phyloP scores from a whole-genome alignment of 2,329 filamentous ascomycete species.

The Fusarium coffeatum region DNA sequence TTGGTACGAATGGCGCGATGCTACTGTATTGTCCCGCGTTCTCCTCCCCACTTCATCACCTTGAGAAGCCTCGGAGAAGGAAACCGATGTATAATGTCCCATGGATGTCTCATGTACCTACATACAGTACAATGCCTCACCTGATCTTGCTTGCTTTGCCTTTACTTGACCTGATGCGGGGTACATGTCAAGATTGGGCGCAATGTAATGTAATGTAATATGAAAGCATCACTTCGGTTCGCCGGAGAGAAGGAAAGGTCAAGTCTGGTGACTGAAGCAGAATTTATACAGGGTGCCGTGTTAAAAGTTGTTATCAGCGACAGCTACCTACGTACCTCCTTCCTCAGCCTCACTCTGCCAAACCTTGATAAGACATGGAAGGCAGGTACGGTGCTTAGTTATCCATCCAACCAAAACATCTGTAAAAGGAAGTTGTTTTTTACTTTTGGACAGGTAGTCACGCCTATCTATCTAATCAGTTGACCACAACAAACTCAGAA shows the following conservation, averaged over 20 bases:
- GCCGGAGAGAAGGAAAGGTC: conserved; percentile 1
- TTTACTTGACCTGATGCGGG: not conserved
- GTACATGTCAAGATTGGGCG: not conserved
- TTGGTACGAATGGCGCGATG: conserved; percentile 43
- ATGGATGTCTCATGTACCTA: conserved; percentile 33
- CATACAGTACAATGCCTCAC: not conserved
- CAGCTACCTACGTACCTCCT: conserved; percentile 3
- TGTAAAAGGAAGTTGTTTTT: conserved; percentile 13
- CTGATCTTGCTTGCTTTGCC: not conserved
- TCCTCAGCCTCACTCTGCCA: conserved; percentile 4
- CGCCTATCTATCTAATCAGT: conserved; percentile 12
- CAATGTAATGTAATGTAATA: conserved; percentile 2
- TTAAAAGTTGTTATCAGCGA: not conserved
- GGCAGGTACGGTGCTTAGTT: conserved; percentile 11
- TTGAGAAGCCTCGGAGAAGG: conserved; percentile 13
- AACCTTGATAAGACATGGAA: conserved; percentile 19
- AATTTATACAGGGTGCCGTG: not conserved
- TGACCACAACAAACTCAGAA: not conserved
- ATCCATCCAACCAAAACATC: conserved; percentile 5
- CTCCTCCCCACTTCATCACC: conserved; percentile 26
- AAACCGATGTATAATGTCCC: conserved; percentile 33
- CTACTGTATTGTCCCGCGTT: conserved; percentile 9
- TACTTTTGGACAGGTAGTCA: not conserved
- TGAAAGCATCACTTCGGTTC: conserved; percentile 7
- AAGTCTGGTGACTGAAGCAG: not conserved